phyloP scores from a whole-genome alignment of 2,329 filamentous ascomycete species.

The Aspergillus sp. region DNA sequence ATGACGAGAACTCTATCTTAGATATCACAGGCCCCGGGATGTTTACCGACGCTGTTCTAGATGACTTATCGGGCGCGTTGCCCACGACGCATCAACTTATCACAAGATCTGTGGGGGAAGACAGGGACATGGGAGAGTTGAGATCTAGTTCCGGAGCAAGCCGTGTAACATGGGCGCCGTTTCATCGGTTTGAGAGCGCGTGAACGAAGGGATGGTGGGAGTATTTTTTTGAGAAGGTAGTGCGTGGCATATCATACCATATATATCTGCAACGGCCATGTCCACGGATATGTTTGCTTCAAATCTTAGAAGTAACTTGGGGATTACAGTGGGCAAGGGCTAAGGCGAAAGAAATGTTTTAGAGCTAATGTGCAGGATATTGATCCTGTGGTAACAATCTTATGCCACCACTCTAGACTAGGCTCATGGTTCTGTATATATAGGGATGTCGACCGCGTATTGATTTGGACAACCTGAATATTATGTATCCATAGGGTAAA shows the following conservation, averaged over 20 bases:
- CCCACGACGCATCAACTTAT: neutral
- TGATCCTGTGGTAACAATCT: too few species aligned
- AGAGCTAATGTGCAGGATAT: too few species aligned
- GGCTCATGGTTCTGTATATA: too few species aligned
- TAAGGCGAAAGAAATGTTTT: too few species aligned
- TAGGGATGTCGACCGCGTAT: too few species aligned
- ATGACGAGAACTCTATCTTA: neutral
- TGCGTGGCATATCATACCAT: neutral
- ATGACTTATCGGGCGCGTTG: neutral
- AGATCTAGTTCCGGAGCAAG: neutral
- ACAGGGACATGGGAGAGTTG: neutral
- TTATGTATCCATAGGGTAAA: too few species aligned
- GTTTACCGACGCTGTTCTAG: neutral
- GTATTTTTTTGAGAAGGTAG: neutral
- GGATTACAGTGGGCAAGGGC: too few species aligned
- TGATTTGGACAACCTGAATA: too few species aligned
- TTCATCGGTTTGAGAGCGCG: neutral
- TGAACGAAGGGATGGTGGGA: neutral
- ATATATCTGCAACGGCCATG: too few species aligned
- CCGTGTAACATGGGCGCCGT: neutral
- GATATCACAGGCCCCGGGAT: neutral
- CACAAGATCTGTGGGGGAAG: neutral
- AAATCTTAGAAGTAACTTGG: too few species aligned
- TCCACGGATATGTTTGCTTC: too few species aligned
- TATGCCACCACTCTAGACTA: too few species aligned